Evolutionary conservation across 2,329 filamentous ascomycete genomes (phyloP), one percentile per base, ranked within the genome.

Genomic region (Trichoderma cornu-damae): DNA sequence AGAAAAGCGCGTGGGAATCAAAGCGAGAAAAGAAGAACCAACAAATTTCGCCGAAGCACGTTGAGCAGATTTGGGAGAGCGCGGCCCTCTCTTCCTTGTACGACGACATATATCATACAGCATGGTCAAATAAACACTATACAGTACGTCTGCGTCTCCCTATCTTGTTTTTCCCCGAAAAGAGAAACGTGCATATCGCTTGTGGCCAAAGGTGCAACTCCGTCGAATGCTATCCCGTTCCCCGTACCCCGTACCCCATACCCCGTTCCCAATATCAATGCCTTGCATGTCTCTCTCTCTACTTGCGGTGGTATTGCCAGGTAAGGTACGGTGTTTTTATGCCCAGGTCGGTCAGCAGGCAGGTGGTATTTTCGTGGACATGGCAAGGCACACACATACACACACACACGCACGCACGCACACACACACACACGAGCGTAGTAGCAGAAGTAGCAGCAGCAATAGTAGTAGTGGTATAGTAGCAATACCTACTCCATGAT

Each of bases 171-270:
- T 47, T 47, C 32, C 38, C 51, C 40, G 42, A 47, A n/a, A n/a
- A n/a, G n/a, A n/a, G n/a, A n/a, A 55, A 55, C 42, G 51, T 46
- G 51, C 43, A 35, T 55, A 22, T 47, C 42, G 51, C 42, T 47
- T 46, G 30, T n/a, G 16, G 42, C 7, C 50, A 34, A n/a, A 54
- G 6, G 11, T 38, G 42, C 40, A 34, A 32, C 35, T 24, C 12
- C 18, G 20, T 42, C 35, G 11, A n/a, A 52, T 42, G 35, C 12
- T 52, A 52, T 37, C n/a, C n/a, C n/a, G n/a, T n/a, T n/a, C n/a
- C n/a, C n/a, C n/a, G n/a, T n/a, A n/a, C n/a, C n/a, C n/a, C n/a
- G n/a, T n/a, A n/a, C n/a, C n/a, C n/a, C n/a, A n/a, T n/a, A n/a
- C n/a, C n/a, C n/a, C n/a, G n/a, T n/a, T n/a, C n/a, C n/a, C n/a